phyloP scores from a whole-genome alignment of 331 rosid genomes.

The Quercus lobata region DNA sequence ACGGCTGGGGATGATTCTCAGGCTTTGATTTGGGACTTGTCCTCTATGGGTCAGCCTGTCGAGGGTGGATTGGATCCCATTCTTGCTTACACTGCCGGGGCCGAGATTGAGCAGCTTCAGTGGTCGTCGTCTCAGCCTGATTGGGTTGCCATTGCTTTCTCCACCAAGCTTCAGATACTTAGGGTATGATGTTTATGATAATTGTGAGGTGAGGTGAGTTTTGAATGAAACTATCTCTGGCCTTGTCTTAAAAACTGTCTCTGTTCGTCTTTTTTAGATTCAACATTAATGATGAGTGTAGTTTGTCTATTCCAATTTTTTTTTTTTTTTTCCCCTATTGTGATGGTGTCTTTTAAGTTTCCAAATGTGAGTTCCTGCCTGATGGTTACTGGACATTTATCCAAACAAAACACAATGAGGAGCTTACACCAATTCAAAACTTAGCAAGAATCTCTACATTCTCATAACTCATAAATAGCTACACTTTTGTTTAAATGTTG shows the following conservation, averaged over 20 bases:
- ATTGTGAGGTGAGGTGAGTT: neutral
- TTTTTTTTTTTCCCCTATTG: neutral
- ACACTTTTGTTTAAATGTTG: neutral
- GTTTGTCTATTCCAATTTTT: neutral
- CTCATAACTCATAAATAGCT: neutral
- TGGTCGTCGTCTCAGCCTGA: constrained; percentile 99
- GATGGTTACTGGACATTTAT: neutral
- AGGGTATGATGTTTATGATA: constrained; percentile 53
- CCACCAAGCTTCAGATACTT: constrained; percentile 93
- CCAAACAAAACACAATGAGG: neutral
- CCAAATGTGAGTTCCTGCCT: neutral
- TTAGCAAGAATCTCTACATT: neutral
- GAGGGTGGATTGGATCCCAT: constrained; percentile 97
- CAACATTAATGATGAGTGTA: neutral
- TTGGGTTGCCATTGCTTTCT: constrained; percentile 98
- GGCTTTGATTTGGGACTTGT: constrained; percentile 95
- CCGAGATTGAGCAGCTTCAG: constrained; percentile 98
- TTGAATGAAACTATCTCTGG: neutral
- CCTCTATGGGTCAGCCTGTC: constrained; percentile 93
- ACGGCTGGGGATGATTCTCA: constrained; percentile 98
- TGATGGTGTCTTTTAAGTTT: neutral
- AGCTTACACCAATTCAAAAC: too few relatives aligned
- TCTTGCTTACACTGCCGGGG: constrained; percentile 94
- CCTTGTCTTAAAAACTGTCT: neutral
- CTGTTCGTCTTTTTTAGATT: neutral